These are phyloP conservation scores for Nemophila menziesii DNA, from an alignment of 257 asterid genomes.

Conservation along the genomic window DNA sequence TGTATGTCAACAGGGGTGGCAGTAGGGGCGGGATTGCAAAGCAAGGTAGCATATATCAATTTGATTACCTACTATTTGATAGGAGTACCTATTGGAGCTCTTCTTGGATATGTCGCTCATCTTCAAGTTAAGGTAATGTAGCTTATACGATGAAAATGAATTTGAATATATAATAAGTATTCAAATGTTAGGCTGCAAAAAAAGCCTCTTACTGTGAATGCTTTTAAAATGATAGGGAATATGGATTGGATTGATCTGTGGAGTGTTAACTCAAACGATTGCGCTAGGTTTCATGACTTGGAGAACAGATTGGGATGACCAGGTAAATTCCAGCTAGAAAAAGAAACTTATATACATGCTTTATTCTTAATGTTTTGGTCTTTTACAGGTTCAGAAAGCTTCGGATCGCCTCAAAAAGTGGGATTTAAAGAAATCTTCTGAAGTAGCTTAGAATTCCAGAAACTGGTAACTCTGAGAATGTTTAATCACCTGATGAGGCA, in stretches of 20 bases:
- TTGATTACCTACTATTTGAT: conserved; percentile 33
- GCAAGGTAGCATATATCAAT: conserved; percentile 56
- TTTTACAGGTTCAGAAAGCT: background rate
- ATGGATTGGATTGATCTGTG: conserved; percentile 80
- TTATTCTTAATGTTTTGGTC: background rate
- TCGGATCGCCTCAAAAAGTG: background rate
- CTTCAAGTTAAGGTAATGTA: conserved; percentile 18
- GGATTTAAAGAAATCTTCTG: no score
- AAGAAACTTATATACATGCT: background rate
- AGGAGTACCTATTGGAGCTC: conserved; percentile 17
- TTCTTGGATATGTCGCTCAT: conserved; percentile 18
- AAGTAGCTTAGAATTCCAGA: conserved; percentile 21
- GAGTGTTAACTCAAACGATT: conserved; percentile 44
- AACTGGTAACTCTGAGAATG: background rate
- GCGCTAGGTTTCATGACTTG: conserved; percentile 64
- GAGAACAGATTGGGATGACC: conserved; percentile 70
- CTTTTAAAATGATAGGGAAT: conserved; percentile 47
- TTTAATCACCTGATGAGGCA: background rate
- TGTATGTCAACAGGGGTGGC: conserved; percentile 51
- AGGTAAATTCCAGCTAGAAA: conserved; percentile 35
- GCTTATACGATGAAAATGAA: no score
- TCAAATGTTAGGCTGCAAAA: no score
- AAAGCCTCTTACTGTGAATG: background rate
- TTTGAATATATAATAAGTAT: no score
- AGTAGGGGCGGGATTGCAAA: conserved; percentile 75